Conservation (phyloP, 2,329 filamentous ascomycete genomes). For the Periconia sp. region DNA sequence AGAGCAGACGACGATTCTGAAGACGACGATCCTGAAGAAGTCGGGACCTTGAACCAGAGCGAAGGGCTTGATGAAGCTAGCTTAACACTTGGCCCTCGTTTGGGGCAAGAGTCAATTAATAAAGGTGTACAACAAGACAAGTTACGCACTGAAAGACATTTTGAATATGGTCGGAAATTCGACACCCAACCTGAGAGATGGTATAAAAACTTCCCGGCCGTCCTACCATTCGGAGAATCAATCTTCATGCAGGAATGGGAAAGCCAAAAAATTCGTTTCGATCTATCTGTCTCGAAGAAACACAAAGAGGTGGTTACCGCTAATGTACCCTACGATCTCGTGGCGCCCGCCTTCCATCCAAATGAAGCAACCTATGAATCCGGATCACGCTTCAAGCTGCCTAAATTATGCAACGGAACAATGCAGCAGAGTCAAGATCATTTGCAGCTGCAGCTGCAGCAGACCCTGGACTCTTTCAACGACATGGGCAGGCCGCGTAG, state of each 20-base stretch:
- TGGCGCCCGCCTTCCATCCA: neutral
- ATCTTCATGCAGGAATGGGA: slow-evolving; percentile 32
- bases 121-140: neutral
- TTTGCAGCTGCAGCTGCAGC: neutral
- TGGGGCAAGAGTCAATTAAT: neutral
- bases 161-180: slow-evolving; percentile 24
- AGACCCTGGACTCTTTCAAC: too few relatives aligned
- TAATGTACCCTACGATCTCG: slow-evolving; percentile 17
- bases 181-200: slow-evolving; percentile 24
- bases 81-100: neutral
- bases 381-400: slow-evolving; percentile 33
- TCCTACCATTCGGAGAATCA: slow-evolving; percentile 32
- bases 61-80: too few relatives aligned
- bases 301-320: slow-evolving; percentile 14
- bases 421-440: neutral
- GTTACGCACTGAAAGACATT: neutral
- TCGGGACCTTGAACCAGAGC: too few relatives aligned
- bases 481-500: too few relatives aligned
- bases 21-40: too few relatives aligned
- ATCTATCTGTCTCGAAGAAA: slow-evolving; percentile 21
- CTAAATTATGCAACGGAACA: neutral
- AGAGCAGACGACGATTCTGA: neutral
- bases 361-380: slow-evolving; percentile 22
- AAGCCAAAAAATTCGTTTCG: slow-evolving; percentile 28
- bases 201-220: slow-evolving; percentile 19